Evolutionary conservation across 2,329 filamentous ascomycete genomes (phyloP).

Genomic region (Neofusicoccum parvum): DNA sequence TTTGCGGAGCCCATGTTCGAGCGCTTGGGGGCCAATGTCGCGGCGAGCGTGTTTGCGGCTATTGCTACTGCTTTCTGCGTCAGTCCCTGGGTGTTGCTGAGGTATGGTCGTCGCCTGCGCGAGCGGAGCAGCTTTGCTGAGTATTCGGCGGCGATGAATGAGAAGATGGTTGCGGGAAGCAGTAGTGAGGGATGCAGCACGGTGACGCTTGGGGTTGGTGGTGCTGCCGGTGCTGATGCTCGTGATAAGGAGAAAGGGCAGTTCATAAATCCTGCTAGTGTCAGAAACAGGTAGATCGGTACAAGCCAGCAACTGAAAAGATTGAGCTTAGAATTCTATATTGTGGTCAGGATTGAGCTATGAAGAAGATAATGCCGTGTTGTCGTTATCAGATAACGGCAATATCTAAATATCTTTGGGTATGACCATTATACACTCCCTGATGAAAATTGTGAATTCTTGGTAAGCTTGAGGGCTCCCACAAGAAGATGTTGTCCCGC

Average conservation of each 20-base stretch:
- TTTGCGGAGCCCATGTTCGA: slow-evolving; percentile 16
- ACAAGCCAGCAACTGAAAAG: too few species aligned
- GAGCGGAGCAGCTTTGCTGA: slow-evolving; percentile 25
- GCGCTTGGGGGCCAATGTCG: not conserved
- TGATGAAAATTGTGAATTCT: too few species aligned
- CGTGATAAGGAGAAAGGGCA: not conserved
- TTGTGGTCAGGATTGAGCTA: too few species aligned
- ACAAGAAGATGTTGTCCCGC: too few species aligned
- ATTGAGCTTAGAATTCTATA: too few species aligned
- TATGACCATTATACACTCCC: too few species aligned
- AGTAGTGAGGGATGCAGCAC: not conserved
- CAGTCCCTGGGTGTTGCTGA: slow-evolving; percentile 24
- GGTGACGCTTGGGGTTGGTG: not conserved
- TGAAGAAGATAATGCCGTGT: too few species aligned
- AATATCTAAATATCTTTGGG: too few species aligned
- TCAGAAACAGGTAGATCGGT: too few species aligned
- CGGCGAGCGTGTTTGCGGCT: slow-evolving; percentile 6
- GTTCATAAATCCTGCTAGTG: too few species aligned
- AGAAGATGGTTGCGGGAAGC: not conserved
- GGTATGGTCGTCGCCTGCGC: slow-evolving; percentile 23
- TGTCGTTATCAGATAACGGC: too few species aligned
- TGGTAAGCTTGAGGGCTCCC: too few species aligned
- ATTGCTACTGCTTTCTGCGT: slow-evolving; percentile 16
- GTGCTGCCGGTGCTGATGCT: not conserved
- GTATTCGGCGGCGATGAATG: slow-evolving; percentile 1